Percentiles rank a stretch among this genome's conserved stretches.
Conservation (phyloP, 2,329 filamentous ascomycete species). For the Dactylellina haptotyla region DNA sequence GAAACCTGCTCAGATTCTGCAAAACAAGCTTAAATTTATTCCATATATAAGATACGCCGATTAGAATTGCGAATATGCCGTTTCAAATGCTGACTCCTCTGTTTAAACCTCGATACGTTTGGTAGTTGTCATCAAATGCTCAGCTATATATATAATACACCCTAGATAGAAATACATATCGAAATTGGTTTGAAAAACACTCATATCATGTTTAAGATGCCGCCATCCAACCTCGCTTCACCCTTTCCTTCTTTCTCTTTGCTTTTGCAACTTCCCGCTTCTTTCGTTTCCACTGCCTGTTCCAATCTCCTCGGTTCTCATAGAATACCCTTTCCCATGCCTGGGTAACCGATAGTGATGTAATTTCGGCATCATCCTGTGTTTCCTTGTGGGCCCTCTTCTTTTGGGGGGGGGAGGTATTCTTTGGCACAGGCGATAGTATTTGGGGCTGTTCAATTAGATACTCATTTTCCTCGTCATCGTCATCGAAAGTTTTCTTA, state of each 20-base stretch:
- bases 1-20: no score
- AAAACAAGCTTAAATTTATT: no score
- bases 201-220: not conserved
- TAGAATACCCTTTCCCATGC: slow-evolving; percentile 71
- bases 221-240: slow-evolving; percentile 31
- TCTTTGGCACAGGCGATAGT: not conserved
- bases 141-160: slow-evolving; percentile 4
- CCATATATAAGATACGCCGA: no score
- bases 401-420: not conserved
- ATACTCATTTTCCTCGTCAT: not conserved
- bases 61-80: no score
- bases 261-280: slow-evolving; percentile 73
- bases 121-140: no score
- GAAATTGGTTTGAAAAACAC: not conserved
- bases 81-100: no score
- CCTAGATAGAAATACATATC: slow-evolving; percentile 16
- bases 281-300: slow-evolving; percentile 73
- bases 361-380: slow-evolving; percentile 54
- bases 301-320: slow-evolving; percentile 73
- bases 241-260: slow-evolving; percentile 70
- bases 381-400: slow-evolving; percentile 54
- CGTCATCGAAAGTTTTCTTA: slow-evolving; percentile 38
- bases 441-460: not conserved
- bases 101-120: no score
- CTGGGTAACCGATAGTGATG: slow-evolving; percentile 26